These are phyloP conservation scores for Tanacetum coccineum DNA, from an alignment of 129 eudicot species.

Conservation along the genomic window DNA sequence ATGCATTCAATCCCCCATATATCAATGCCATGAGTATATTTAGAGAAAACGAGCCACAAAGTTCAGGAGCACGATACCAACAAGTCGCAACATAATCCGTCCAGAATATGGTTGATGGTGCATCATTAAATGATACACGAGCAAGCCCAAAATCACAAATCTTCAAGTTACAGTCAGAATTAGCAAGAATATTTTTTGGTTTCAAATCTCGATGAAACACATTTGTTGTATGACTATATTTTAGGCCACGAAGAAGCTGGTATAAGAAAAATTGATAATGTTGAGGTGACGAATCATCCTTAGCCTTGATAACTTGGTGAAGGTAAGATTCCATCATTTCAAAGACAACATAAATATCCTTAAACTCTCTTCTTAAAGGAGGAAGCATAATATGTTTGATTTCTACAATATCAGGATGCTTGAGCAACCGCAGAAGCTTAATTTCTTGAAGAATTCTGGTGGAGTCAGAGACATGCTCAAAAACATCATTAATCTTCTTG, in stretches of 20 bases:
- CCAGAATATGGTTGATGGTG: too few relatives aligned
- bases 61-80: constrained; percentile 96
- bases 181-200: constrained; percentile 69
- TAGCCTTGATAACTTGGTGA: constrained; percentile 77
- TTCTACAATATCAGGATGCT: too few relatives aligned
- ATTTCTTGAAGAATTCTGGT: too few relatives aligned
- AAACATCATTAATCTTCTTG: constrained; percentile 74
- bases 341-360: too few relatives aligned
- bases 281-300: constrained; percentile 72
- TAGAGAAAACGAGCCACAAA: constrained; percentile 86
- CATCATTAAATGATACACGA: too few relatives aligned
- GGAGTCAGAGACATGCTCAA: constrained; percentile 92
- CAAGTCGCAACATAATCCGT: constrained; percentile 92
- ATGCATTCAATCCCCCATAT: constrained; percentile 97
- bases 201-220: constrained; percentile 73
- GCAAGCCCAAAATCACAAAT: too few relatives aligned
- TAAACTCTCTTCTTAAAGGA: too few relatives aligned
- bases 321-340: too few relatives aligned
- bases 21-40: constrained; percentile 92
- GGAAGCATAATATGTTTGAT: too few relatives aligned
- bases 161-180: too few relatives aligned
- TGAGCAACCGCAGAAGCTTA: too few relatives aligned
- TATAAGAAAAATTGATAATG: constrained; percentile 77
- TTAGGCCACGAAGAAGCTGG: constrained; percentile 81
- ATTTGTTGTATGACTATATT: constrained; percentile 71